phyloP scores from a whole-genome alignment of 225 moss, liverwort and hornwort genomes.

The Pseudisothecium myosuroides region DNA sequence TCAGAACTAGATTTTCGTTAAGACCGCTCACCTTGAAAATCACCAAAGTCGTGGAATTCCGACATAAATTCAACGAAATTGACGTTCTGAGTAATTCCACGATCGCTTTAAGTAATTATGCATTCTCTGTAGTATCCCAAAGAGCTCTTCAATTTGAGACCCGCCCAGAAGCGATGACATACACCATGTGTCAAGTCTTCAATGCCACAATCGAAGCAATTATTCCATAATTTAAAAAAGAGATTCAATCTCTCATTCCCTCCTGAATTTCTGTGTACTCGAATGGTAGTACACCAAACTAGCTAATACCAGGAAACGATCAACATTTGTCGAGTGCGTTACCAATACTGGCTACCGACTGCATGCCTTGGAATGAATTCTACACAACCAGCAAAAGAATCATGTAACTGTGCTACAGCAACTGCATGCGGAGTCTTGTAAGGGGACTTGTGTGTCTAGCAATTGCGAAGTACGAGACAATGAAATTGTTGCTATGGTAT shows the following conservation, averaged over 20 bases:
- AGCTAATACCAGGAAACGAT: neutral
- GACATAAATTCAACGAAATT: neutral
- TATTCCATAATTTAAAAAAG: no score
- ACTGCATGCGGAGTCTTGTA: neutral
- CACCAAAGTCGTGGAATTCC: neutral
- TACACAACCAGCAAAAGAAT: no score
- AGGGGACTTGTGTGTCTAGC: no score
- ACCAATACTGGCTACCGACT: no score
- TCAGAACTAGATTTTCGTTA: neutral
- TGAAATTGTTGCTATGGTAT: no score
- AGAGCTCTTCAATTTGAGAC: neutral
- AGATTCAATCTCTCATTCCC: neutral
- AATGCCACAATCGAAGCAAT: neutral
- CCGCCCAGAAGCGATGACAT: neutral
- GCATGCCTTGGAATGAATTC: no score
- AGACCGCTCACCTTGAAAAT: neutral
- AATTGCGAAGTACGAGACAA: no score
- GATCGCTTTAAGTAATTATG: neutral
- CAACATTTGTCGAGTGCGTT: neutral
- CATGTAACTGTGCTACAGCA: neutral
- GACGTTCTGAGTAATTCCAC: neutral
- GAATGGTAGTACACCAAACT: neutral
- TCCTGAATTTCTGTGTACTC: no score
- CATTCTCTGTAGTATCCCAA: neutral
- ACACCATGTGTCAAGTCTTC: no score